These are phyloP conservation scores for Tympanopsis confertula DNA, from an alignment of 2,329 filamentous ascomycete species.

Conservation along the genomic window DNA sequence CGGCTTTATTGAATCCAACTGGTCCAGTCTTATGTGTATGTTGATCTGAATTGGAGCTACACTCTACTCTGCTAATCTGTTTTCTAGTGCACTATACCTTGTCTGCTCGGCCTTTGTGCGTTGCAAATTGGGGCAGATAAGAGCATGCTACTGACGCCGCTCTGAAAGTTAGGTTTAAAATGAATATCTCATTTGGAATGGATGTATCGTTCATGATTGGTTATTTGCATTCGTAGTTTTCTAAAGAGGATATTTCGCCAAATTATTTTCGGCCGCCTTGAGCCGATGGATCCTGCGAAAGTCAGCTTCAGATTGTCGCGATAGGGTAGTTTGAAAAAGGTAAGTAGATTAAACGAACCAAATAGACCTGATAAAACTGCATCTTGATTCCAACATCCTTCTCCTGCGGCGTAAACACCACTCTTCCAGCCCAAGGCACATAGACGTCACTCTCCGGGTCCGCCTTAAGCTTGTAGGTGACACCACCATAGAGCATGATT, in stretches of 20 bases:
- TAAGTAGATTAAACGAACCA: slow-evolving; percentile 21
- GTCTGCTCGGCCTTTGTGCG: no score
- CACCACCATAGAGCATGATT: slow-evolving; percentile 22
- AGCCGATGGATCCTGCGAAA: background rate
- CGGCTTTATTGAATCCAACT: no score
- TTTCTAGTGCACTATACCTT: no score
- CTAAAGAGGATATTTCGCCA: background rate
- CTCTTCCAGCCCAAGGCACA: slow-evolving; percentile 21
- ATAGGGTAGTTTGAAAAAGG: background rate
- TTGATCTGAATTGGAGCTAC: no score
- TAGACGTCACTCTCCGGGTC: slow-evolving; percentile 15
- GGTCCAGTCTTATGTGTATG: no score
- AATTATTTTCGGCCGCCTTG: background rate
- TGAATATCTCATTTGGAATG: no score
- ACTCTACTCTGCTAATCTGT: no score
- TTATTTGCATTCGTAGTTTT: no score
- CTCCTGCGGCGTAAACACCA: slow-evolving; percentile 15
- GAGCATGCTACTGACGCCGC: no score
- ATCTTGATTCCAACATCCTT: slow-evolving; percentile 14
- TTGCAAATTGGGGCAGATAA: no score
- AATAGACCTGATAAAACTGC: slow-evolving; percentile 24
- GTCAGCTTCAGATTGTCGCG: background rate
- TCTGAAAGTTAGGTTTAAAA: no score
- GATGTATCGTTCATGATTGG: no score
- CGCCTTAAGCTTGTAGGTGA: slow-evolving; percentile 18